Conservation (phyloP, 2,329 filamentous ascomycete genomes). For the Pezicula carpinea region DNA sequence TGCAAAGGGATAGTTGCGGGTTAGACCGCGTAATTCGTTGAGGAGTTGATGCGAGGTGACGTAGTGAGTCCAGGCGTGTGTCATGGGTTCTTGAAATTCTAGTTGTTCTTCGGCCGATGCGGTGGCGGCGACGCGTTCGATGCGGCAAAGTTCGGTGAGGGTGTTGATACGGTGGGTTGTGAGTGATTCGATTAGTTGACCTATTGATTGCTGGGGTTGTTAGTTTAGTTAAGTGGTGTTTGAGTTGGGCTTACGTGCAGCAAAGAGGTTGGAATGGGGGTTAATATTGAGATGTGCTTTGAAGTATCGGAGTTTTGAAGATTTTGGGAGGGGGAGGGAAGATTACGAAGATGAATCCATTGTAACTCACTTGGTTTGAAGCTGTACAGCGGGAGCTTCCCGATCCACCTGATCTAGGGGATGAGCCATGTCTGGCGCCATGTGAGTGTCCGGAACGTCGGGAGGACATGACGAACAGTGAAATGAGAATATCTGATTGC, state of each 20-base stretch:
- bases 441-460: constrained; percentile 14
- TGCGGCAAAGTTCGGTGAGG: constrained; percentile 64
- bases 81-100: constrained; percentile 60
- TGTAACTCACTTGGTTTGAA: constrained; percentile 24
- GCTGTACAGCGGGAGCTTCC: constrained; percentile 3
- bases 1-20: constrained; percentile 62
- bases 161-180: constrained; percentile 68
- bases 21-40: constrained; percentile 64
- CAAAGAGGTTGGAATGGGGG: neutral
- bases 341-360: constrained; percentile 25
- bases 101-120: constrained; percentile 55
- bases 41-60: constrained; percentile 66
- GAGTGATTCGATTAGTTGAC: constrained; percentile 58
- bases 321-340: constrained; percentile 8
- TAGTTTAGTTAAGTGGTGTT: constrained; percentile 7
- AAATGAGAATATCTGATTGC: neutral
- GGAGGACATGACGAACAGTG: constrained; percentile 16
- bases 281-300: neutral
- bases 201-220: constrained; percentile 16
- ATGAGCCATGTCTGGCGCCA: constrained; percentile 10
- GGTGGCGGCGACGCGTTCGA: constrained; percentile 60
- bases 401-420: constrained; percentile 14
- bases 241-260: neutral
- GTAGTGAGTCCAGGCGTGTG: constrained; percentile 66
- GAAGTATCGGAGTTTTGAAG: neutral